These are phyloP conservation scores for Rhodotorula sp. DNA, from an alignment of 1,284 basidiomycete species.

Conservation along the genomic window DNA sequence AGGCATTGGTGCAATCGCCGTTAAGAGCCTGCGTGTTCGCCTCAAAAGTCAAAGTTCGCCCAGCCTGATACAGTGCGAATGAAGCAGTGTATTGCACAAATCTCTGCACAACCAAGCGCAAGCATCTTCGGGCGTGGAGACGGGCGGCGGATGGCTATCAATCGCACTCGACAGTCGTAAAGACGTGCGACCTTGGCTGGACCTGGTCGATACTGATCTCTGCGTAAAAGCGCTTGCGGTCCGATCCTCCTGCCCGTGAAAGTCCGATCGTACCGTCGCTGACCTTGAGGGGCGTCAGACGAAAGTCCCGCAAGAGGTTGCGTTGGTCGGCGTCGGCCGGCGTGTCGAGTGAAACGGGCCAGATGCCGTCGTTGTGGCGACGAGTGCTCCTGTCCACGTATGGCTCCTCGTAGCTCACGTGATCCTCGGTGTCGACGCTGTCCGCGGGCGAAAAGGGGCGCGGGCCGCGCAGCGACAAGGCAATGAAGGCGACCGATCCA, in stretches of 20 bases:
- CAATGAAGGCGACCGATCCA: too few species aligned
- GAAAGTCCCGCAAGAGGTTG: not conserved
- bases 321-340: not conserved
- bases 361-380: not conserved
- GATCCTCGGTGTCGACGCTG: too few species aligned
- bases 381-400: too few species aligned
- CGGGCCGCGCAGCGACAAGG: too few species aligned
- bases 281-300: not conserved
- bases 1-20: too few species aligned
- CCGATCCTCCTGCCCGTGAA: rapidly evolving
- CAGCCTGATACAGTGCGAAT: not conserved
- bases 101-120: not conserved
- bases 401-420: too few species aligned
- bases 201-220: not conserved
- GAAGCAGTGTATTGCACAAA: not conserved
- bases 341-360: not conserved
- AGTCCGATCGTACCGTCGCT: not conserved
- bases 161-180: not conserved
- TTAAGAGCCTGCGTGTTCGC: too few species aligned
- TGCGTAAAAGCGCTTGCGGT: too few species aligned
- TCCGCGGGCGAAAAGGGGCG: too few species aligned
- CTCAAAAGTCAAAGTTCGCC: too few species aligned
- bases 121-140: not conserved
- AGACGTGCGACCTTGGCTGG: not conserved
- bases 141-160: not conserved